Percentiles rank a stretch among this genome's conserved stretches.
Evolutionary conservation across 345 rosid species (phyloP).

Genomic region (Fremontodendron californicum): DNA sequence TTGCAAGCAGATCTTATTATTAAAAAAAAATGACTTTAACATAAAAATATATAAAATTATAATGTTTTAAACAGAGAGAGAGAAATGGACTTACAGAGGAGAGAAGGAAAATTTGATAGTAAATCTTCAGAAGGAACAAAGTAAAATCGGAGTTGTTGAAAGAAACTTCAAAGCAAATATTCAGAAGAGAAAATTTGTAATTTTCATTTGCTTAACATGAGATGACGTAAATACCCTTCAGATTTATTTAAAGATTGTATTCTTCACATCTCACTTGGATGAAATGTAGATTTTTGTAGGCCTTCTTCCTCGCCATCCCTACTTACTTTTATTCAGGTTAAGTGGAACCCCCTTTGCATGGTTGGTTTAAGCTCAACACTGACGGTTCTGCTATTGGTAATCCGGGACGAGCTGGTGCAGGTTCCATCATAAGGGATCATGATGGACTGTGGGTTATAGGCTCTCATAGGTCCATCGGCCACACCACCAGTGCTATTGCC

Average conservation of each 20-base stretch:
- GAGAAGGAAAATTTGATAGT: not conserved
- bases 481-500: too few relatives aligned
- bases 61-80: not conserved
- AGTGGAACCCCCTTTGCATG: too few relatives aligned
- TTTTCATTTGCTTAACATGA: not conserved
- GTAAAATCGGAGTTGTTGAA: not conserved
- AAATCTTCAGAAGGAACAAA: not conserved
- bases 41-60: not conserved
- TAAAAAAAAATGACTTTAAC: not conserved
- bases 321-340: too few relatives aligned
- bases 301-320: too few relatives aligned
- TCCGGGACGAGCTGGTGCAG: too few relatives aligned
- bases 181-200: not conserved
- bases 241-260: not conserved
- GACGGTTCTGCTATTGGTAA: too few relatives aligned
- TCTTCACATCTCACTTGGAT: not conserved
- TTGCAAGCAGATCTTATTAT: conserved; percentile 2
- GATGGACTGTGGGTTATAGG: too few relatives aligned
- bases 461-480: too few relatives aligned
- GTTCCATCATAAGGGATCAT: too few relatives aligned
- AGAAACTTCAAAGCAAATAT: conserved; percentile 11
- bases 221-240: not conserved
- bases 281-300: not conserved
- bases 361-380: too few relatives aligned
- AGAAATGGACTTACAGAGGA: not conserved